Percentiles rank a stretch among this genome's conserved stretches.
These are phyloP conservation scores for Astragalus membranaceus DNA, from an alignment of 306 rosid species.

Conservation along the genomic window DNA sequence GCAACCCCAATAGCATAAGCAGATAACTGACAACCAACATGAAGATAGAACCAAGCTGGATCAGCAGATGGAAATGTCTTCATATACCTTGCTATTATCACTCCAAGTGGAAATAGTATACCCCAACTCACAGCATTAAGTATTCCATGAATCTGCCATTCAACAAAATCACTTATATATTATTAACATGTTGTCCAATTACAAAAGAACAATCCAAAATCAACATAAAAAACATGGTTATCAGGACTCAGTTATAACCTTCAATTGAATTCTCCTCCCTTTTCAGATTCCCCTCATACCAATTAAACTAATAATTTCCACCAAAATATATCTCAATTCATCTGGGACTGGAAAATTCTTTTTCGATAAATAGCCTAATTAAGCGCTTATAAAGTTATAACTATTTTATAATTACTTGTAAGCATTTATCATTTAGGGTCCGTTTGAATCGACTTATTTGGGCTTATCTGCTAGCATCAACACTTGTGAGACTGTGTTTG, in stretches of 20 bases:
- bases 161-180: neutral
- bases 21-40: constrained; percentile 55
- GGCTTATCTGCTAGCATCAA: too few species aligned
- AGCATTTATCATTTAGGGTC: too few species aligned
- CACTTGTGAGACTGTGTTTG: too few species aligned
- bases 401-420: too few species aligned
- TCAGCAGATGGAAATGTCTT: constrained; percentile 66
- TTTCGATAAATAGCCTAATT: too few species aligned
- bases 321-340: neutral
- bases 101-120: constrained; percentile 72
- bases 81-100: constrained; percentile 67
- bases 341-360: neutral
- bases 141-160: constrained; percentile 65
- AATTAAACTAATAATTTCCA: neutral
- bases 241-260: neutral
- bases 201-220: neutral
- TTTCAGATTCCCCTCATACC: neutral
- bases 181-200: neutral
- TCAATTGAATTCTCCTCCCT: neutral
- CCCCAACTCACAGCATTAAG: constrained; percentile 93
- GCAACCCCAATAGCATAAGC: constrained; percentile 80
- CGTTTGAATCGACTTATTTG: too few species aligned
- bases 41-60: constrained; percentile 94
- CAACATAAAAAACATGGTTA: neutral
- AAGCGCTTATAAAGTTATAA: too few species aligned